These are phyloP conservation scores for Pythium pyrilobum DNA, from an alignment of 352 stramenopile genomes.

Conservation along the genomic window DNA sequence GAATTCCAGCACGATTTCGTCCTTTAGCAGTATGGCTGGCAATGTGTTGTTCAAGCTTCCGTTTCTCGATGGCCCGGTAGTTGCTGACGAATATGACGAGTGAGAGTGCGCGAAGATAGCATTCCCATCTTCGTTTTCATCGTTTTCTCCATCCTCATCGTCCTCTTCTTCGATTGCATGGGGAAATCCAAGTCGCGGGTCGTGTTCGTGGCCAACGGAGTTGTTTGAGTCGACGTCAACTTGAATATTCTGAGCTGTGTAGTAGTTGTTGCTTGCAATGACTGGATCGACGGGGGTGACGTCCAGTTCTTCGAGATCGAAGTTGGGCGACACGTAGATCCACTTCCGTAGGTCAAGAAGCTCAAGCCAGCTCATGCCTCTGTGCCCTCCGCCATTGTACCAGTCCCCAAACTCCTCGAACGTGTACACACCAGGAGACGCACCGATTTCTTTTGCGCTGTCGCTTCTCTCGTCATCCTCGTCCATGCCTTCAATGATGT, in stretches of 20 bases:
- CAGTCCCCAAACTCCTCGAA: conserved; percentile 84
- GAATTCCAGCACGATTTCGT: conserved; percentile 82
- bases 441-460: conserved; percentile 29
- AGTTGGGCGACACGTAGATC: conserved; percentile 67
- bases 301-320: conserved; percentile 63
- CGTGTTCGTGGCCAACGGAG: conserved; percentile 19
- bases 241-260: conserved; percentile 80
- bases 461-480: conserved; percentile 23
- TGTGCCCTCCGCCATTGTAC: conserved; percentile 81
- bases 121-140: conserved; percentile 14
- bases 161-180: conserved; percentile 51
- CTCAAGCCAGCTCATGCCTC: conserved; percentile 81
- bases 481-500: conserved; percentile 60
- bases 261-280: conserved; percentile 77
- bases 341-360: conserved; percentile 83
- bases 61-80: conserved; percentile 40
- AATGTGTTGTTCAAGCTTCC: conserved; percentile 56
- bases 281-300: conserved; percentile 62
- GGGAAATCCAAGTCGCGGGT: conserved; percentile 26
- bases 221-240: conserved; percentile 54
- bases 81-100: conserved; percentile 53
- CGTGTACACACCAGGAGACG: conserved; percentile 51
- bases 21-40: conserved; percentile 70
- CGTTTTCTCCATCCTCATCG: conserved; percentile 61
- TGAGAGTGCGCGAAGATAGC: conserved; percentile 16